phyloP scores from a whole-genome alignment of 2,329 filamentous ascomycete species.

The Teratosphaeria nubilosa region DNA sequence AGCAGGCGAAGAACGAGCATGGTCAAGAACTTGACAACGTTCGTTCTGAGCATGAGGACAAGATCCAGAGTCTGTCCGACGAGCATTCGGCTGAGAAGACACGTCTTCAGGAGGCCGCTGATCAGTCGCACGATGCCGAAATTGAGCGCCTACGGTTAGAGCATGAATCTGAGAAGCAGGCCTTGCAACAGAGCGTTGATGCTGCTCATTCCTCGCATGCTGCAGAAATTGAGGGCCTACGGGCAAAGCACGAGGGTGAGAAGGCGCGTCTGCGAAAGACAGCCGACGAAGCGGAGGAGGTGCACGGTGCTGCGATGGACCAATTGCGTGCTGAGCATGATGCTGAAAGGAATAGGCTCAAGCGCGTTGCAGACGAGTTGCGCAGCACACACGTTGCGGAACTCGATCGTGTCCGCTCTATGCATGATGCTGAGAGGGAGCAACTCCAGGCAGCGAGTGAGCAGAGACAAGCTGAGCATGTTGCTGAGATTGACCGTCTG shows the following conservation, averaged over 20 bases:
- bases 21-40: constrained; percentile 1
- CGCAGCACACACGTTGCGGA: background rate
- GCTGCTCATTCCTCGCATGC: background rate
- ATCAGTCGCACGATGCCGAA: background rate
- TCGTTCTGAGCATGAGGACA: background rate
- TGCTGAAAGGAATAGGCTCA: background rate
- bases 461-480: background rate
- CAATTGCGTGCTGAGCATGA: background rate
- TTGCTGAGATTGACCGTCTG: background rate
- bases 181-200: background rate
- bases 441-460: background rate
- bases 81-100: constrained; percentile 1
- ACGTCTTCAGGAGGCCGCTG: background rate
- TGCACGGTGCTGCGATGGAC: background rate
- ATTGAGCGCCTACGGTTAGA: background rate
- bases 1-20: constrained; percentile 4
- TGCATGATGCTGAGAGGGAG: background rate
- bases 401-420: background rate
- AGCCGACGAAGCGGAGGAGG: background rate
- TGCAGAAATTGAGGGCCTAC: background rate
- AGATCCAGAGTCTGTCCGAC: constrained; percentile 1
- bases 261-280: background rate
- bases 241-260: background rate
- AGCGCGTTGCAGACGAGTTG: background rate
- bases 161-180: background rate